A percentile compares a stretch with the other conserved stretches of the same genome.
phyloP scores from a whole-genome alignment of 345 rosid genomes.

The Clausena lansium region DNA sequence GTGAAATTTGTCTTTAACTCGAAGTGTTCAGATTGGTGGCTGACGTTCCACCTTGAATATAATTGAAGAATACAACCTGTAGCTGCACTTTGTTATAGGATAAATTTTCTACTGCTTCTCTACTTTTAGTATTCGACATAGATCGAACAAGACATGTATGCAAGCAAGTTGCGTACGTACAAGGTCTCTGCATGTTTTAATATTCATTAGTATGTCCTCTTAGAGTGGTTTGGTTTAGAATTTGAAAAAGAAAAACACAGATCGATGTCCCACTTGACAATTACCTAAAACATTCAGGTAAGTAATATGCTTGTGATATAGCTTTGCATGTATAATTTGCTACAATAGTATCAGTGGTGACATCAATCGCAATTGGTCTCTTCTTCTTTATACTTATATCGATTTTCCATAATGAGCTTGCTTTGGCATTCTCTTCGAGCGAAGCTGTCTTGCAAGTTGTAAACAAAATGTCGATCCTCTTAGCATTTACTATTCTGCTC shows the following conservation, averaged over 20 bases:
- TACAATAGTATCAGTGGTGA: constrained; percentile 48
- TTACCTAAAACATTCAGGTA: no score
- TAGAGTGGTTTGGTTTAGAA: constrained; percentile 1
- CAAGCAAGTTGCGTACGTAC: not conserved
- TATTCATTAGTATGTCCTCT: no score
- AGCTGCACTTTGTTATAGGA: no score
- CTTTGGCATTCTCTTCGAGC: constrained; percentile 59
- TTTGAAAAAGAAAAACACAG: no score
- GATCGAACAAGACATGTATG: constrained; percentile 1
- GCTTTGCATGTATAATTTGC: constrained; percentile 39
- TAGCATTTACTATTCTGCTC: constrained; percentile 75
- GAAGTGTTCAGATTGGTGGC: constrained; percentile 6
- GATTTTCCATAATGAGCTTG: constrained; percentile 39
- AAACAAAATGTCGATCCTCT: constrained; percentile 49
- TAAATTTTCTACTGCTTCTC: no score
- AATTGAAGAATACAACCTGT: not conserved
- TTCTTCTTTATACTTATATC: constrained; percentile 55
- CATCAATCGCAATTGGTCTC: constrained; percentile 56
- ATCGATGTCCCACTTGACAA: no score
- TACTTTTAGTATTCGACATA: not conserved
- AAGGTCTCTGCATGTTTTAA: constrained; percentile 16
- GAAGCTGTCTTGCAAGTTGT: constrained; percentile 53
- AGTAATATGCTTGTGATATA: not conserved
- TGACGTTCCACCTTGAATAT: not conserved
- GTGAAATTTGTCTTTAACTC: not conserved